phyloP scores from a whole-genome alignment of 805 yeast species.

The Myxozyma kluyveri region DNA sequence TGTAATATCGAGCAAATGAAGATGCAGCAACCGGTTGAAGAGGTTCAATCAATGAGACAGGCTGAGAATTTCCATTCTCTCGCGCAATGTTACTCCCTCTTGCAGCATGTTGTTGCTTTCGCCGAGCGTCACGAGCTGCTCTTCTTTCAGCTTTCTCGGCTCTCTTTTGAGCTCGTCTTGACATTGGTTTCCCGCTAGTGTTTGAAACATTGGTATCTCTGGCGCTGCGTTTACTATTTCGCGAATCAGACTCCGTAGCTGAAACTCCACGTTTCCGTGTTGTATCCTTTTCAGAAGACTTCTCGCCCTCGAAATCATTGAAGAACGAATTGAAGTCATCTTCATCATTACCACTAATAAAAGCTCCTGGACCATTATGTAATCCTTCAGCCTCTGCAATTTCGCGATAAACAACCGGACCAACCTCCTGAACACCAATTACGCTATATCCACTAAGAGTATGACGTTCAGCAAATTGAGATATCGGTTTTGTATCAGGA shows the following conservation, averaged over 20 bases:
- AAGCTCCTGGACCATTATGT: not conserved
- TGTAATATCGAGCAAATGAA: not conserved
- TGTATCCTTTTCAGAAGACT: not conserved
- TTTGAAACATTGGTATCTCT: not conserved
- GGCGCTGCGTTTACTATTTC: not conserved
- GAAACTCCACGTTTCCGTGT: not conserved
- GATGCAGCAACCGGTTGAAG: constrained; percentile 1
- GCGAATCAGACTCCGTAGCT: constrained; percentile 1
- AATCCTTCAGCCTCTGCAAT: constrained; percentile 10
- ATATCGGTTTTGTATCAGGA: constrained; percentile 53
- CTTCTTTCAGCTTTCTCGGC: not conserved
- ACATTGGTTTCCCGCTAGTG: not conserved
- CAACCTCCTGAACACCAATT: constrained; percentile 19
- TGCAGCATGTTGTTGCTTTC: not conserved
- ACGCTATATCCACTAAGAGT: constrained; percentile 27
- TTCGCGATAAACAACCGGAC: constrained; percentile 15
- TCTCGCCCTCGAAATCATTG: constrained; percentile 14
- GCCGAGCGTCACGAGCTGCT: not conserved
- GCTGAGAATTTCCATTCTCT: too few relatives aligned
- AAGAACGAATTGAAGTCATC: not conserved
- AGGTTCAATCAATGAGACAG: too few relatives aligned
- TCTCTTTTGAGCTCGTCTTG: constrained; percentile 11
- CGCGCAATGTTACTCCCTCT: too few relatives aligned
- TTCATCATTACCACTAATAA: not conserved
- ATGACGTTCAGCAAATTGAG: constrained; percentile 40